Evolutionary conservation across 257 asterid species (phyloP).

Genomic region (Plantago major): DNA sequence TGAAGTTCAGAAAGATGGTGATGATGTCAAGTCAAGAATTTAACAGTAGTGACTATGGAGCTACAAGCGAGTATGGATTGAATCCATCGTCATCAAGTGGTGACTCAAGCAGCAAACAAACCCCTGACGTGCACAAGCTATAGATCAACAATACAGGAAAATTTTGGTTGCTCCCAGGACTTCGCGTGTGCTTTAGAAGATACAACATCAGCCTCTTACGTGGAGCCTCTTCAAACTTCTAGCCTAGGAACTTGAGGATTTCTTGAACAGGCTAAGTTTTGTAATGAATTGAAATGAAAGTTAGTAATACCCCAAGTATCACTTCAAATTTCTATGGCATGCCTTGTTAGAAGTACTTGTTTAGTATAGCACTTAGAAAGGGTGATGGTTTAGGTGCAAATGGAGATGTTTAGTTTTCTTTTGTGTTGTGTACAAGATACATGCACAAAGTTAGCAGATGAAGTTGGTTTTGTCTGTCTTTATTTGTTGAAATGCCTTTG

Average conservation of each 20-base stretch:
- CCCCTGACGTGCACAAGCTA: neutral
- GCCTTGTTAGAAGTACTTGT: neutral
- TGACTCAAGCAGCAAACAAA: constrained; percentile 17
- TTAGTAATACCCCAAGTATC: neutral
- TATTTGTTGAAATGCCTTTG: too few relatives aligned
- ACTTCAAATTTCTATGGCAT: neutral
- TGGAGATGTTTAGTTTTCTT: neutral
- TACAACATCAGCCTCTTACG: neutral
- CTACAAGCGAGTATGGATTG: constrained; percentile 55
- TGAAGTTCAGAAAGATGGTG: constrained; percentile 72
- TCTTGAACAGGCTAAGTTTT: neutral
- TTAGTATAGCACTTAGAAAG: constrained; percentile 2
- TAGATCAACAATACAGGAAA: neutral
- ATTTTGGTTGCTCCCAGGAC: neutral
- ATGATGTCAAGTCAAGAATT: constrained; percentile 42
- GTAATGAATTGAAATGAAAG: neutral
- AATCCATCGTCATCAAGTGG: constrained; percentile 45
- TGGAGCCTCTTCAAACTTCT: neutral
- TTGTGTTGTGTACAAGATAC: too few relatives aligned
- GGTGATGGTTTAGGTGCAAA: constrained; percentile 5
- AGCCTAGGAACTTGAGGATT: neutral
- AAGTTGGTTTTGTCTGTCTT: too few relatives aligned
- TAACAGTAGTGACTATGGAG: constrained; percentile 53
- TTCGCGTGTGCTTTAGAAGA: neutral
- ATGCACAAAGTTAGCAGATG: too few relatives aligned